Conservation (phyloP, 495 filamentous ascomycete genomes). For the Penicillium arizonense region DNA sequence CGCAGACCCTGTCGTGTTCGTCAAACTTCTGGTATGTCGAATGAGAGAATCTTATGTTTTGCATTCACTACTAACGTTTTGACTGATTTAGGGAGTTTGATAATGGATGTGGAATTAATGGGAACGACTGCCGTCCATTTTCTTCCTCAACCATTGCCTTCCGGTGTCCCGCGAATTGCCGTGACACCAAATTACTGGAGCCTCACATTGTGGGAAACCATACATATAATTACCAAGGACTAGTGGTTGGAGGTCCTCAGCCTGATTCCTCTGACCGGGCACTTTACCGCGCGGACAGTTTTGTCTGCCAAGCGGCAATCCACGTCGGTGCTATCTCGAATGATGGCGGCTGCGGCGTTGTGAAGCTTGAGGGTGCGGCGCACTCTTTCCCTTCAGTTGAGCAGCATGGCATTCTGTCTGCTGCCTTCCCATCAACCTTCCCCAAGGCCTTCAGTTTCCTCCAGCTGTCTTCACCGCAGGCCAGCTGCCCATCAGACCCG, state of each 20-base stretch:
- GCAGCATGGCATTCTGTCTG: conserved; percentile 63
- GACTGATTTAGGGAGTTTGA: conserved; percentile 54
- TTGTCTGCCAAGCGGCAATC: conserved; percentile 77
- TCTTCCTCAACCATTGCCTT: conserved; percentile 67
- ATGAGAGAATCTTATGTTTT: background rate
- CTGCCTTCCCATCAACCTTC: conserved; percentile 73
- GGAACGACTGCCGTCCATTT: conserved; percentile 80
- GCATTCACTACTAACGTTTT: background rate
- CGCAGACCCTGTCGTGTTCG: conserved; percentile 66
- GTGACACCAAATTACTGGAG: conserved; percentile 61
- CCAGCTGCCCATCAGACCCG: conserved; percentile 54
- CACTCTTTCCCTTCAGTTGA: conserved; percentile 58
- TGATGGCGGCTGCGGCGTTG: conserved; percentile 74
- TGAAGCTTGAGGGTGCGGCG: conserved; percentile 64
- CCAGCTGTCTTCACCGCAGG: conserved; percentile 36
- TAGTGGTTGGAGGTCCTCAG: conserved; percentile 74
- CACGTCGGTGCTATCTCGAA: conserved; percentile 73
- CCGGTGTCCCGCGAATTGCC: conserved; percentile 76
- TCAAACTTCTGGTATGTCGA: conserved; percentile 53
- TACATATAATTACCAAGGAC: conserved; percentile 64
- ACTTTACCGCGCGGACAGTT: conserved; percentile 78
- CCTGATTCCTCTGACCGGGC: conserved; percentile 34
- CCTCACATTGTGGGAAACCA: conserved; percentile 73
- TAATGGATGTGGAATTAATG: conserved; percentile 77
- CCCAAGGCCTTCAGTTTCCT: conserved; percentile 73